Conservation (phyloP, 2,329 filamentous ascomycete species). For the Fonsecaea erecta region DNA sequence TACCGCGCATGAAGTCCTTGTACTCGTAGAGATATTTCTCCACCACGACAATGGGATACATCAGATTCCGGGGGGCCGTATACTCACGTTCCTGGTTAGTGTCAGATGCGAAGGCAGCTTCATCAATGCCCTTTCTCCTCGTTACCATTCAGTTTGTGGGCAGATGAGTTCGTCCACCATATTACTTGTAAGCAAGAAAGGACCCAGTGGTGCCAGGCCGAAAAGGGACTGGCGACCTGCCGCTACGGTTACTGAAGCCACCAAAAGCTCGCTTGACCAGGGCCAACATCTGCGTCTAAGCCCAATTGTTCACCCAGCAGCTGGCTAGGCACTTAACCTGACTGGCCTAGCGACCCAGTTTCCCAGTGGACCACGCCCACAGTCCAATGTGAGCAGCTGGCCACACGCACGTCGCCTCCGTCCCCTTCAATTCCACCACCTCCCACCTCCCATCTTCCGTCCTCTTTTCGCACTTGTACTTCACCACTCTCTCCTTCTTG, state of each 20-base stretch:
- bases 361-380: conserved; percentile 10
- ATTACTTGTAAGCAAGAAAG: neutral
- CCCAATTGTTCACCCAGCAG: neutral
- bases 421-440: conserved; percentile 45
- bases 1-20: neutral
- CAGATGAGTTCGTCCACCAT: neutral
- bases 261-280: conserved; percentile 11
- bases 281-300: conserved; percentile 11
- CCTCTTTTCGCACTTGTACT: conserved; percentile 3
- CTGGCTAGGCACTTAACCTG: conserved; percentile 9
- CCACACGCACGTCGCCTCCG: neutral
- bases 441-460: conserved; percentile 38
- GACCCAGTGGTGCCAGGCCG: neutral
- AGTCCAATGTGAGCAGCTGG: neutral
- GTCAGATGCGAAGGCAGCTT: neutral
- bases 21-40: neutral
- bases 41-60: neutral
- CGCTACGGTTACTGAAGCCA: conserved; percentile 11
- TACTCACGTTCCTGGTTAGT: neutral
- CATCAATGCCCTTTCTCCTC: neutral
- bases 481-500: conserved; percentile 32
- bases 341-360: conserved; percentile 14
- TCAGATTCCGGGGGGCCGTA: too few relatives aligned
- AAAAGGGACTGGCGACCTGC: conserved; percentile 13
- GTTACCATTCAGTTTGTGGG: neutral